Percentiles rank a stretch among this genome's conserved stretches.
Evolutionary conservation across 345 rosid species (phyloP).

Genomic region (Linum lewisii): DNA sequence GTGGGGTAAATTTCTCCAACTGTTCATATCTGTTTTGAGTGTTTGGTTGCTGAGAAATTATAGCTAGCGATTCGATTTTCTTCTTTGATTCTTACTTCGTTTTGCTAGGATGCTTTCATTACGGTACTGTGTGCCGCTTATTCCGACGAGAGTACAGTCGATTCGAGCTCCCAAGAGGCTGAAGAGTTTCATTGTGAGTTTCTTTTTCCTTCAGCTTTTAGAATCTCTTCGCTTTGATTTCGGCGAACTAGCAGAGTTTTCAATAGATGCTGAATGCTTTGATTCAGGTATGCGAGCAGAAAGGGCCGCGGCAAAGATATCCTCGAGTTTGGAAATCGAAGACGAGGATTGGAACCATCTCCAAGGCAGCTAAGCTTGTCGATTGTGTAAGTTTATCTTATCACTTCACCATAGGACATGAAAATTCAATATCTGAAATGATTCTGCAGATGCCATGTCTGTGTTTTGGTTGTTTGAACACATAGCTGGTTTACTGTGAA

Average conservation of each 20-base stretch:
- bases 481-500: too few relatives aligned
- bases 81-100: background rate
- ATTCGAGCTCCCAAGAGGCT: conserved; percentile 18
- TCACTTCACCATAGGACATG: too few relatives aligned
- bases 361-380: conserved; percentile 71
- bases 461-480: too few relatives aligned
- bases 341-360: conserved; percentile 62
- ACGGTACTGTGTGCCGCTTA: conserved; percentile 39
- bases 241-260: background rate
- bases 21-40: too few relatives aligned
- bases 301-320: conserved; percentile 85
- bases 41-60: background rate
- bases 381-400: conserved; percentile 33
- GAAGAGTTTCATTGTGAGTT: conserved; percentile 45
- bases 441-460: too few relatives aligned
- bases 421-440: too few relatives aligned
- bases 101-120: conserved; percentile 47
- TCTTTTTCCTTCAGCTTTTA: background rate
- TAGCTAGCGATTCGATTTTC: background rate
- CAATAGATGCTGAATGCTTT: background rate
- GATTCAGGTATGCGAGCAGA: conserved; percentile 64
- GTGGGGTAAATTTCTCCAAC: too few relatives aligned
- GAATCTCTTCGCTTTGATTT: background rate
- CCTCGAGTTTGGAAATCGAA: conserved; percentile 89
- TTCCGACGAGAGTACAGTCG: conserved; percentile 32